Conservation (phyloP, 208 protist species). For the Crithidia acanthocephali region DNA sequence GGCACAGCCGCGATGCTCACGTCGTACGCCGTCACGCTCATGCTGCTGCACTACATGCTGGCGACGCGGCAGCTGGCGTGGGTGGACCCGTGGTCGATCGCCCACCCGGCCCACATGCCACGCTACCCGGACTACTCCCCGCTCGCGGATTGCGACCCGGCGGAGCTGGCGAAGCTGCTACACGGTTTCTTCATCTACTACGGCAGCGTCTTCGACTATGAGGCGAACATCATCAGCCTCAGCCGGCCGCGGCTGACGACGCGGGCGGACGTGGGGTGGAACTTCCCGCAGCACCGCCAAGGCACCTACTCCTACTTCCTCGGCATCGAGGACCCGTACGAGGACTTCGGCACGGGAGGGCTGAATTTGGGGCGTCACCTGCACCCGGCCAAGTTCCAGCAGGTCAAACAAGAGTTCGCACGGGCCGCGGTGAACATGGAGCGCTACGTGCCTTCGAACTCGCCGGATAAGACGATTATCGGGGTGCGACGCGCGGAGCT, state of each 20-base stretch:
- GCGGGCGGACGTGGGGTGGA: conserved; percentile 75
- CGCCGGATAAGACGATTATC: conserved; percentile 83
- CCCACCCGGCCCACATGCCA: conserved; percentile 85
- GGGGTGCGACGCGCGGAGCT: conserved; percentile 76
- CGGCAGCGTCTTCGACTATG: conserved; percentile 82
- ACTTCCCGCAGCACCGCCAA: conserved; percentile 77
- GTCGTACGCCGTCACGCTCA: conserved; percentile 87
- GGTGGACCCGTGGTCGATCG: conserved; percentile 88
- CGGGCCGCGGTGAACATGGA: conserved; percentile 86
- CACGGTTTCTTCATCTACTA: conserved; percentile 92
- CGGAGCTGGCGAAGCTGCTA: conserved; percentile 67
- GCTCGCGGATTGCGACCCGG: conserved; percentile 71
- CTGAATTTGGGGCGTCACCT: conserved; percentile 89
- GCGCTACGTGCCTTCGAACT: conserved; percentile 65
- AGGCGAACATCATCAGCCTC: conserved; percentile 80
- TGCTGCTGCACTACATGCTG: conserved; percentile 89
- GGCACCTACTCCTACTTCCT: conserved; percentile 87
- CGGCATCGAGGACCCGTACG: conserved; percentile 90
- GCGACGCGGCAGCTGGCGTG: conserved; percentile 77
- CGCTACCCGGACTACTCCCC: conserved; percentile 88
- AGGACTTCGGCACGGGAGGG: conserved; percentile 82
- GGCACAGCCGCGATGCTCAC: conserved; percentile 88
- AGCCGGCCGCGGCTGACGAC: conserved; percentile 64
- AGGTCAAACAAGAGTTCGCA: conserved; percentile 89
- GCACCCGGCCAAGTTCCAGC: conserved; percentile 87